Percentiles rank a stretch among this genome's conserved stretches.
Conservation (phyloP, 805 yeast species). For the Metschnikowia baotianmanensis region DNA sequence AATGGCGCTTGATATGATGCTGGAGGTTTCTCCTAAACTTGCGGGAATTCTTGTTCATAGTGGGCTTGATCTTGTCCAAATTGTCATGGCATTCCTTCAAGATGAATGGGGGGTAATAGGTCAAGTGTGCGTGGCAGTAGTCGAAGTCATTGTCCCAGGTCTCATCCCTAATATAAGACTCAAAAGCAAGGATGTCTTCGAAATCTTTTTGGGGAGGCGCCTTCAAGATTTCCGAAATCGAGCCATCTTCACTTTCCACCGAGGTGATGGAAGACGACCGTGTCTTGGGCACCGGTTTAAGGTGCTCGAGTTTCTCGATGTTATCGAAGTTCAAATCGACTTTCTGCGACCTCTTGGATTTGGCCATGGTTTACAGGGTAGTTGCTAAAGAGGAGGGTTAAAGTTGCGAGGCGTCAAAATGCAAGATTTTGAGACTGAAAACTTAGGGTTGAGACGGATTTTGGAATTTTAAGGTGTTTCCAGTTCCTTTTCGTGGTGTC, state of each 20-base stretch:
- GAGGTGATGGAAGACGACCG: constrained; percentile 39
- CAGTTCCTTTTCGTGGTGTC: not conserved
- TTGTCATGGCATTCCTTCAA: constrained; percentile 63
- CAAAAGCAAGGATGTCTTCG: constrained; percentile 63
- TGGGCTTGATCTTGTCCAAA: constrained; percentile 68
- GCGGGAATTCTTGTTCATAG: constrained; percentile 67
- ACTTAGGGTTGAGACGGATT: not conserved
- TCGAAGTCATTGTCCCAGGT: constrained; percentile 76
- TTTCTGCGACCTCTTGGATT: constrained; percentile 28
- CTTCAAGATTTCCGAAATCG: constrained; percentile 25
- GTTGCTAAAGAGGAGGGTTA: not conserved
- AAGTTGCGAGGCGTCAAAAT: not conserved
- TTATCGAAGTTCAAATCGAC: constrained; percentile 34
- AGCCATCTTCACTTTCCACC: constrained; percentile 33
- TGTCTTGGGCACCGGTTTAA: constrained; percentile 38
- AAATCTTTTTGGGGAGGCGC: constrained; percentile 50
- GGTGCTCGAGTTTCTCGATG: constrained; percentile 38
- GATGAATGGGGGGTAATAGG: constrained; percentile 73
- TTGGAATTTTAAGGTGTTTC: not conserved
- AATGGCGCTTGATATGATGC: constrained; percentile 71
- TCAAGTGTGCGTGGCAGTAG: constrained; percentile 62
- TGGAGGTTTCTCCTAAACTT: constrained; percentile 72
- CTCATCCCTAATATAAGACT: constrained; percentile 63
- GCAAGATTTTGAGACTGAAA: not conserved
- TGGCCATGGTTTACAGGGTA: constrained; percentile 14